These are phyloP conservation scores for Tulasnella sp. DNA, from an alignment of 768 basidiomycete species.

Conservation along the genomic window DNA sequence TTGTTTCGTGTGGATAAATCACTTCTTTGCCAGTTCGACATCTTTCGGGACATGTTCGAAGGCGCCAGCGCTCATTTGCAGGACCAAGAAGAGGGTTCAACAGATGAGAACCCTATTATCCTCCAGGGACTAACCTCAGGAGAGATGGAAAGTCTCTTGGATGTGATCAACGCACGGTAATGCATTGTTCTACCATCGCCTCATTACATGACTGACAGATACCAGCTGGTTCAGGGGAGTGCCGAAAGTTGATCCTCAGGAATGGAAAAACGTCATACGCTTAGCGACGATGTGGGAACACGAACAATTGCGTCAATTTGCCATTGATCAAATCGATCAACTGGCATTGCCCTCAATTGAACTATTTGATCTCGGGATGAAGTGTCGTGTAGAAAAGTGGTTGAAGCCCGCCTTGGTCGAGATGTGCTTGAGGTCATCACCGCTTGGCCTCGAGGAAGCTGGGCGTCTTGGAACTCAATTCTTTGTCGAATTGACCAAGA, in stretches of 20 bases:
- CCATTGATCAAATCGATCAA: background rate
- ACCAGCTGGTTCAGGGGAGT: too few relatives aligned
- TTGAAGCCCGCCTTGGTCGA: slow-evolving; percentile 5
- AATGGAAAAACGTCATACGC: background rate
- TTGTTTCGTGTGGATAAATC: background rate
- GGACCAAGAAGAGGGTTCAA: background rate
- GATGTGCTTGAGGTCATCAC: too few relatives aligned
- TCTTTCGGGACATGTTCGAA: slow-evolving; percentile 1
- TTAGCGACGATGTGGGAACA: slow-evolving; percentile 13
- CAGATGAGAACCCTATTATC: background rate
- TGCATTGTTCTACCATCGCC: background rate
- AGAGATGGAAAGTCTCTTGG: slow-evolving; percentile 8
- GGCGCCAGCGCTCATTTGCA: background rate
- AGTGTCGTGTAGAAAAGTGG: slow-evolving; percentile 10
- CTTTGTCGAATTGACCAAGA: too few relatives aligned
- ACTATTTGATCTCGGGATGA: background rate
- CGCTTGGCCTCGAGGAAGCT: too few relatives aligned
- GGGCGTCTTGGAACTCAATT: too few relatives aligned
- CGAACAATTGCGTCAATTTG: background rate
- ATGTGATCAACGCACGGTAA: background rate
- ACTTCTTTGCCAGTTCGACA: background rate
- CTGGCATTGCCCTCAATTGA: background rate
- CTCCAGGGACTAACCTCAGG: background rate
- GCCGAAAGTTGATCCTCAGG: too few relatives aligned
- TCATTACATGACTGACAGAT: too few relatives aligned